Base-by-base conservation (phyloP, 495 filamentous ascomycete genomes). In the Penicillium cosmopolitanum region DNA sequence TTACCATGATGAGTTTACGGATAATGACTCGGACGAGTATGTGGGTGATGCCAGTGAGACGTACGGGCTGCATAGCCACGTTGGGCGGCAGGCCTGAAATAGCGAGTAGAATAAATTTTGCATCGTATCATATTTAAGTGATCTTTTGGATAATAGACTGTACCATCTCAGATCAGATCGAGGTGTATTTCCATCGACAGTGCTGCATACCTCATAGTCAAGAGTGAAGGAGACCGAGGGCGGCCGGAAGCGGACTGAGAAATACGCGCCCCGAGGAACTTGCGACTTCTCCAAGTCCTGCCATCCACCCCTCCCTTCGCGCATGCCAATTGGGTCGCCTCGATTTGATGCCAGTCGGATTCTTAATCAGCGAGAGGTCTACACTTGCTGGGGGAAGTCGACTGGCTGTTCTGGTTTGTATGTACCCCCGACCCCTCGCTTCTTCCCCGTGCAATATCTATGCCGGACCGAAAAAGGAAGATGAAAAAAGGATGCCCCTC, bases 1-100 rank as follows among this genome's bases (percentile, higher is more conserved):
- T 16, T 84, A 84, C 56, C 77, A 68, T 53, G 81, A 84, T 65
- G 79, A 83, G 43, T 81, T 82, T 56, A 82, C 79, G n/a, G 79
- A 84, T 62, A 80, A 82, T 60, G 80, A 84, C 52, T 81, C 79
- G 46, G 75, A 82, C 55, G 68, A 56, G 53, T 82, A 52, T 73
- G 77, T 64, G 56, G 67, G 43, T 28, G 74, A 77, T 46, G 79
- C 72, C 4, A 75, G 79, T 53, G 79, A 79, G 50, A 68, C 74
- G n/a, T 82, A 79, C 55, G 73, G 72, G n/a, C 64, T 84, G 23
- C 77, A 82, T 64, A 70, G 68, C 9, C 81, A 82, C 62, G 60
- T 80, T 38, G 60, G 31, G 56, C 48, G 66, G 28, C 51, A 63
- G 51, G 33, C 33, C 23, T 63, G 53, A 47, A 54, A 48, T 44